Base-by-base conservation (phyloP, 23 red algal genomes). In the Agarophyton chilense region DNA sequence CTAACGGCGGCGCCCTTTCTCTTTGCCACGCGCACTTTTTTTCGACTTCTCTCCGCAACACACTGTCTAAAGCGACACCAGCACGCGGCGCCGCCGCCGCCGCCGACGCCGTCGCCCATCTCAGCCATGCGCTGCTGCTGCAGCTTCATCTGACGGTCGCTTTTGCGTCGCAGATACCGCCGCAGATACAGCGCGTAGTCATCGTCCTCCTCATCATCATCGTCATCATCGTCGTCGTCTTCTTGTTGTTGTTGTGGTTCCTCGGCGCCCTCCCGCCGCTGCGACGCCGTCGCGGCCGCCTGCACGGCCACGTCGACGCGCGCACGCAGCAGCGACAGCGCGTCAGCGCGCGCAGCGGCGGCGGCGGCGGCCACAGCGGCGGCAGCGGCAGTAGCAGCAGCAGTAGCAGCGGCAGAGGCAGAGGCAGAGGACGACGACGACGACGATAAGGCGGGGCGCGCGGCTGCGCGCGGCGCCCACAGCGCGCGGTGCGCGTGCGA, bases 11-110 rank as follows among this genome's bases (percentile, higher is more conserved):
- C 65, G 65, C 68, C 68, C 43, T 74, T 74, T 1, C 68, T 1
- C 68, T 74, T 74, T 1, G 68, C 68, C 68, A 74, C 40, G 43
- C 68, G 68, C 68, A 49, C 68, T 39, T 74, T 74, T 19, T 74
- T 74, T 2, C 68, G 68, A 1, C 43, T 25, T 18, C 68, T 38
- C 68, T 74, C 68, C 68, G 36, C 40, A 38, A 49, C 68, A 39
- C 68, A 74, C 40, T 49, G 38, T 21, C 43, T 38, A 10, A 49
- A 47, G 18, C 38, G 40, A 18, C 68, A 74, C 43, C 38, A 43
- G 43, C 68, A 74, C 6, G 4, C 43, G 8, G 33, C 40, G 24
- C 40, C 38, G 13, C 21, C 29, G 21, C 33, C 40, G 40, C 38
- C 44, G 44, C 44, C 44, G 44, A 6, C 44, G 4, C 25, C 43